phyloP scores from a whole-genome alignment of 352 stramenopile species.

The Peronosclerospora sorghi region DNA sequence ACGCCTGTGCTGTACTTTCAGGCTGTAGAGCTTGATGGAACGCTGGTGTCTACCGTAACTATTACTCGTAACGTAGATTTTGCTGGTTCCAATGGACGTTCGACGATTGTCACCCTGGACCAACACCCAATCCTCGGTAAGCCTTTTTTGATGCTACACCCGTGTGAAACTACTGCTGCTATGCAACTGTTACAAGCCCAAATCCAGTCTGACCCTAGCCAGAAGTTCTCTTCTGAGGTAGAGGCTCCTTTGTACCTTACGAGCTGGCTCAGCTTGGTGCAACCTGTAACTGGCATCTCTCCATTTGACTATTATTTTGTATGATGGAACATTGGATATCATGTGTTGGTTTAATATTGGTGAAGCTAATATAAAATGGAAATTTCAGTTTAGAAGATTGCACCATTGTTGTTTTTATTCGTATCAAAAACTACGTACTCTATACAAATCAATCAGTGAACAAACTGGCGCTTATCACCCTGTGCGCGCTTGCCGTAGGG shows the following conservation, averaged over 20 bases:
- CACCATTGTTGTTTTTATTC: no score
- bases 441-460: constrained; percentile 27
- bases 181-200: constrained; percentile 50
- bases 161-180: constrained; percentile 57
- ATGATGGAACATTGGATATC: constrained; percentile 2
- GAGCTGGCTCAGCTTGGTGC: constrained; percentile 69
- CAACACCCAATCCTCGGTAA: constrained; percentile 55
- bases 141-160: constrained; percentile 66
- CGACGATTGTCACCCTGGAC: constrained; percentile 45
- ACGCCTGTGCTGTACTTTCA: constrained; percentile 70
- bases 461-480: constrained; percentile 92
- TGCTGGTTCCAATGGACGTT: constrained; percentile 21
- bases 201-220: neutral
- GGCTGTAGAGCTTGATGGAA: constrained; percentile 25
- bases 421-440: no score
- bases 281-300: constrained; percentile 44
- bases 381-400: no score
- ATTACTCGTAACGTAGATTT: constrained; percentile 21
- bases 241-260: constrained; percentile 31
- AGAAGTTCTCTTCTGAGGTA: neutral
- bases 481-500: constrained; percentile 89
- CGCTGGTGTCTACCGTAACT: constrained; percentile 10
- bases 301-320: constrained; percentile 28
- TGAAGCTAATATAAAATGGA: no score
- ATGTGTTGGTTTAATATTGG: no score